Evolutionary conservation across 2,329 filamentous ascomycete genomes (phyloP).

Genomic region (Drechslerella coelobrocha): DNA sequence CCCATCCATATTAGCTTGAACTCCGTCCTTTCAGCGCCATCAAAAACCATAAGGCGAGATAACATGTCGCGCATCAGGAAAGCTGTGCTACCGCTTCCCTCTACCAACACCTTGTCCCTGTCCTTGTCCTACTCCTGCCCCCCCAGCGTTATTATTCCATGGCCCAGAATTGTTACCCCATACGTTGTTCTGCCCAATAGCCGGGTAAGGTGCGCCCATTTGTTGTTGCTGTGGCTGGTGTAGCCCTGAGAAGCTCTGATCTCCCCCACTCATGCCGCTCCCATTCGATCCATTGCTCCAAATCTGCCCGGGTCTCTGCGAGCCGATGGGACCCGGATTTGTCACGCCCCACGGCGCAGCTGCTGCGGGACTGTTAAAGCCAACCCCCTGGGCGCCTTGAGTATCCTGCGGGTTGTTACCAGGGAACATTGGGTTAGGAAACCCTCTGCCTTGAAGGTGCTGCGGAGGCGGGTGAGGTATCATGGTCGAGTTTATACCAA

Average conservation of each 20-base stretch:
- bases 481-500: constrained; percentile 1
- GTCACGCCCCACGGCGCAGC: constrained; percentile 46
- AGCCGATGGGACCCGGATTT: constrained; percentile 15
- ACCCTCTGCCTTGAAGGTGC: constrained; percentile 28
- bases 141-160: constrained; percentile 23
- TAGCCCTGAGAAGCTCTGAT: constrained; percentile 19
- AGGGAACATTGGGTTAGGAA: constrained; percentile 33
- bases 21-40: constrained; percentile 22
- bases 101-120: constrained; percentile 23
- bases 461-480: constrained; percentile 17
- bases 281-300: constrained; percentile 36
- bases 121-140: neutral
- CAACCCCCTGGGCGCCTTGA: constrained; percentile 28
- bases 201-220: constrained; percentile 32
- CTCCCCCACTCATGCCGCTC: constrained; percentile 22
- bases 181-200: constrained; percentile 44
- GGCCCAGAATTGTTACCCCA: constrained; percentile 35
- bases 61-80: constrained; percentile 12
- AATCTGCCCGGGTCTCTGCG: constrained; percentile 35
- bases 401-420: constrained; percentile 17
- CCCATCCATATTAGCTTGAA: constrained; percentile 33
- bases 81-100: constrained; percentile 29
- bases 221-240: constrained; percentile 23
- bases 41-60: constrained; percentile 30
- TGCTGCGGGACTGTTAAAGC: constrained; percentile 47